Conservation (phyloP, 164 flowering plant genomes). For the Vitis rupestris region DNA sequence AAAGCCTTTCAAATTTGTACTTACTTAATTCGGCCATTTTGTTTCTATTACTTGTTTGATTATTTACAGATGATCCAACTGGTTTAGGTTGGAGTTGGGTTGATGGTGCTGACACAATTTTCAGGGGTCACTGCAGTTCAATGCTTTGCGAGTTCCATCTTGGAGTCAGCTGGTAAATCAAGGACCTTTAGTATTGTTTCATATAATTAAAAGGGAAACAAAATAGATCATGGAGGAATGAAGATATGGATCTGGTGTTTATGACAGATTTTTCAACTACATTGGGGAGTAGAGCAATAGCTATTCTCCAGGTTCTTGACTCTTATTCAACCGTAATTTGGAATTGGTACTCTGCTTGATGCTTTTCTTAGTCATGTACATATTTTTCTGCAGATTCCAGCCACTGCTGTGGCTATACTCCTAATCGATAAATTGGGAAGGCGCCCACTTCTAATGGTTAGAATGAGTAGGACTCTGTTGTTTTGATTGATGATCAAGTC, state of each 20-base stretch:
- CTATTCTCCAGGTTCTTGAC: not conserved
- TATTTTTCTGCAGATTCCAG: not conserved
- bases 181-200: no score
- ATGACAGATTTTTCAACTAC: not conserved
- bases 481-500: no score
- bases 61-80: not conserved
- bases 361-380: not conserved
- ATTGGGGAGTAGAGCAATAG: not conserved
- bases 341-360: not conserved
- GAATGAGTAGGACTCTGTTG: no score
- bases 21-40: not conserved
- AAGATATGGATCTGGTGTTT: not conserved
- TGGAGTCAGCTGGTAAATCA: constrained; percentile 1
- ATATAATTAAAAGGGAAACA: not conserved
- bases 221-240: not conserved
- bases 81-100: not conserved
- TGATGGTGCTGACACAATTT: not conserved
- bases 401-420: not conserved
- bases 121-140: not conserved
- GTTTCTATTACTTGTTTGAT: not conserved
- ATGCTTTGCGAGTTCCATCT: not conserved
- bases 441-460: constrained; percentile 6
- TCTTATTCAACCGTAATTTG: not conserved
- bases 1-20: not conserved
- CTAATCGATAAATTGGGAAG: not conserved